Percentiles rank a stretch among this genome's conserved stretches.
Evolutionary conservation across 116 monocot species (phyloP).

Genomic region (Thalassia testudinum): DNA sequence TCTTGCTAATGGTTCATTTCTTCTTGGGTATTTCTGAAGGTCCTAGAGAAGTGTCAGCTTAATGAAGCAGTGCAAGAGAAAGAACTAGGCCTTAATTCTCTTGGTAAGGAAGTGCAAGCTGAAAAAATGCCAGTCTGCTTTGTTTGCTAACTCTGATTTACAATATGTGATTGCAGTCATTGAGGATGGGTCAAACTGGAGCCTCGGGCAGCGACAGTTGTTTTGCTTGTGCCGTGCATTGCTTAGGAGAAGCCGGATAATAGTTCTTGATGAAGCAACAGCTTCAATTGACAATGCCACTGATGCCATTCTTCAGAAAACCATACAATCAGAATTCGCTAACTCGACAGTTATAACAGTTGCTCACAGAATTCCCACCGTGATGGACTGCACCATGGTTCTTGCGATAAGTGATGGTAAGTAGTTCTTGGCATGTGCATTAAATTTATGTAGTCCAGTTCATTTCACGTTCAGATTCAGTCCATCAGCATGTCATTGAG

Average conservation of each 20-base stretch:
- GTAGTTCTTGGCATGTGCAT: not conserved
- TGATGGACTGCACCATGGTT: constrained; percentile 65
- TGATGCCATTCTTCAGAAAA: constrained; percentile 57
- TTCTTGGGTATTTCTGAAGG: constrained; percentile 10
- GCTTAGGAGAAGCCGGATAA: constrained; percentile 37
- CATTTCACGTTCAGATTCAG: too few relatives aligned
- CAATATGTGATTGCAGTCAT: constrained; percentile 19
- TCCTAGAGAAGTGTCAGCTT: constrained; percentile 68
- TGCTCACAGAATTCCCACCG: constrained; percentile 66
- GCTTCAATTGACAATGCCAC: constrained; percentile 75
- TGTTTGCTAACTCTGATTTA: not conserved
- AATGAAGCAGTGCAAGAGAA: constrained; percentile 45
- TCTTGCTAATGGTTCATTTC: too few relatives aligned
- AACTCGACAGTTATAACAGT: constrained; percentile 53
- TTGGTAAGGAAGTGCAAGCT: too few relatives aligned
- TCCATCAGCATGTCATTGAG: too few relatives aligned
- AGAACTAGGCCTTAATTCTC: constrained; percentile 41
- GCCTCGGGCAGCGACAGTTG: constrained; percentile 61
- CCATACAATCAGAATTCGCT: constrained; percentile 50
- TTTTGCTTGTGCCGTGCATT: constrained; percentile 64
- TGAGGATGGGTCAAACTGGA: constrained; percentile 79
- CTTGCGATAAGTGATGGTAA: constrained; percentile 58
- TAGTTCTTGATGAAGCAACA: constrained; percentile 72
- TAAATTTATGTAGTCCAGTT: too few relatives aligned
- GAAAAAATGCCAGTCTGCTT: not conserved